Percentiles rank a stretch among this genome's conserved stretches.
Conservation (phyloP, 768 basidiomycete genomes). For the Xerocomus brunneocitrinus region DNA sequence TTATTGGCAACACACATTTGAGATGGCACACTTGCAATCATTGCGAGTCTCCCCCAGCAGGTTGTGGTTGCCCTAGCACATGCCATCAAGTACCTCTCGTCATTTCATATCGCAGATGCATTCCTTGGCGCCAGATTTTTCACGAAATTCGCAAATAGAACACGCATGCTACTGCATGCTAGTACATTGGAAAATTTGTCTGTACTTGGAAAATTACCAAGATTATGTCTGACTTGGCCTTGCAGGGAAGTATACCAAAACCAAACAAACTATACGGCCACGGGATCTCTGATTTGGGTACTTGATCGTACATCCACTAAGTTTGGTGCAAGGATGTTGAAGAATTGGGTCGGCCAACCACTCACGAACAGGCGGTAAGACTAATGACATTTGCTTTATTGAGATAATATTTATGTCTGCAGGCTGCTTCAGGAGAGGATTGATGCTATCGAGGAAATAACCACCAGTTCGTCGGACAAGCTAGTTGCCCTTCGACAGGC, state of each 20-base stretch:
- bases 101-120: constrained; percentile 75
- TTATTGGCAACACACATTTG: neutral
- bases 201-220: constrained; percentile 14
- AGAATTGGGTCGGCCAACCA: constrained; percentile 84
- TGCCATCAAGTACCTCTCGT: constrained; percentile 61
- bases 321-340: constrained; percentile 82
- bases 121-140: constrained; percentile 78
- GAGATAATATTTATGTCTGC: neutral
- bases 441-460: constrained; percentile 83
- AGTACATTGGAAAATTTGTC: constrained; percentile 83
- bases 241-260: constrained; percentile 85
- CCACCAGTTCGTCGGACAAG: constrained; percentile 52
- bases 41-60: constrained; percentile 63
- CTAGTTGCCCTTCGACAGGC: constrained; percentile 63
- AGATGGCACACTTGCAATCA: constrained; percentile 61
- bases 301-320: constrained; percentile 84
- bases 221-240: neutral
- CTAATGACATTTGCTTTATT: neutral
- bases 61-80: constrained; percentile 73
- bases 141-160: constrained; percentile 65
- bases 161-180: constrained; percentile 83
- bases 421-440: constrained; percentile 74
- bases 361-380: constrained; percentile 65
- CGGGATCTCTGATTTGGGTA: constrained; percentile 79
- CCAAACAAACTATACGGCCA: constrained; percentile 69